Percentiles rank a stretch among this genome's conserved stretches.
These are phyloP conservation scores for Fistulifera pelliculosa DNA, from an alignment of 108 stramenopile species.

Conservation along the genomic window DNA sequence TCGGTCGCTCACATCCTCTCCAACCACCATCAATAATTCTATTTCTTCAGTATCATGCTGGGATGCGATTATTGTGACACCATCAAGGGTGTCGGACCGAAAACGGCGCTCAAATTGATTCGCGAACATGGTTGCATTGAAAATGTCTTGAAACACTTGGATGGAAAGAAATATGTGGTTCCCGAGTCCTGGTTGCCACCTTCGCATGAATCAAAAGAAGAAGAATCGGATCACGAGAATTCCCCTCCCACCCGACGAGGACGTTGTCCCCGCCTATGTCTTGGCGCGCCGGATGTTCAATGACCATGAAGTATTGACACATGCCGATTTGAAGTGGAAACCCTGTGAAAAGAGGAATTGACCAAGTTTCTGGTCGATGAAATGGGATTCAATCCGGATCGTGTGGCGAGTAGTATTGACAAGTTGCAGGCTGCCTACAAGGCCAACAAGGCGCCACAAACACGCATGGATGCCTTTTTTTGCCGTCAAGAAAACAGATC, in stretches of 20 bases:
- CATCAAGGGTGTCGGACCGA: constrained; percentile 96
- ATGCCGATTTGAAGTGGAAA: constrained; percentile 72
- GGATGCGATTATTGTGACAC: constrained; percentile 98
- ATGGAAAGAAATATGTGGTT: constrained; percentile 70
- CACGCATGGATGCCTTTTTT: constrained; percentile 90
- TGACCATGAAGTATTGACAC: constrained; percentile 71
- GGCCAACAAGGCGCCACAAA: constrained; percentile 68
- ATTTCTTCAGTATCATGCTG: constrained; percentile 11
- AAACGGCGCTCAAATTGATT: constrained; percentile 93
- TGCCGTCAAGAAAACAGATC: constrained; percentile 41
- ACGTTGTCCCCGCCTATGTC: constrained; percentile 64
- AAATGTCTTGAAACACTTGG: constrained; percentile 61
- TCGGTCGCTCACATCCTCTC: background rate
- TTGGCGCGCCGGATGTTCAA: constrained; percentile 82
- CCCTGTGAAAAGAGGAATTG: constrained; percentile 66
- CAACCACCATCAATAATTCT: background rate
- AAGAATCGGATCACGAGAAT: constrained; percentile 31
- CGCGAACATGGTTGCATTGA: constrained; percentile 82
- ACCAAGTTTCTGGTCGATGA: constrained; percentile 82
- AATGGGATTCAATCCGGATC: constrained; percentile 89
- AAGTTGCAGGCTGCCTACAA: constrained; percentile 82
- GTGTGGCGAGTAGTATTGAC: constrained; percentile 81
- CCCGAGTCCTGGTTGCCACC: constrained; percentile 75
- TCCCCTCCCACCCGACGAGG: constrained; percentile 24
- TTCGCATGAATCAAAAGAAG: constrained; percentile 30